phyloP scores from a whole-genome alignment of 2,329 filamentous ascomycete species.

The Aspergillus cejpii region DNA sequence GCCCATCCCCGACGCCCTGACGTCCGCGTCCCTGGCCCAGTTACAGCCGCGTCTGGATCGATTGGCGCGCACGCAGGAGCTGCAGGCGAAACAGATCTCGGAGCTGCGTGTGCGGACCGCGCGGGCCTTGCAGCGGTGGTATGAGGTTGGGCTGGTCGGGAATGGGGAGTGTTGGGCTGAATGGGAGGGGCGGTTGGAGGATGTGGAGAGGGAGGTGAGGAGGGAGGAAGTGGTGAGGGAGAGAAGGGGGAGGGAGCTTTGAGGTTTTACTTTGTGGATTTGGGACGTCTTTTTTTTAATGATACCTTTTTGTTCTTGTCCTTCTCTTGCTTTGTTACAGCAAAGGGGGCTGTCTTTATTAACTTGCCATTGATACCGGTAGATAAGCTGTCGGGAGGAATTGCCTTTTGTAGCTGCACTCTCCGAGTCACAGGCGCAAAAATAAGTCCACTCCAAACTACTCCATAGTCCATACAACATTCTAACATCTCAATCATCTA shows the following conservation, averaged over 20 bases:
- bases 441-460: no score
- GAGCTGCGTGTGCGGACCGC: constrained; percentile 41
- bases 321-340: no score
- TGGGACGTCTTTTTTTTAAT: neutral
- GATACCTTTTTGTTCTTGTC: neutral
- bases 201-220: constrained; percentile 59
- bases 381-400: no score
- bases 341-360: no score
- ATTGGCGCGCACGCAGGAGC: constrained; percentile 32
- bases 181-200: constrained; percentile 61
- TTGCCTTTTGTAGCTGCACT: no score
- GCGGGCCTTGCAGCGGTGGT: constrained; percentile 60
- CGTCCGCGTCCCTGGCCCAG: constrained; percentile 39
- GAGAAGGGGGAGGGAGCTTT: constrained; percentile 46
- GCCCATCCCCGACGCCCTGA: constrained; percentile 39
- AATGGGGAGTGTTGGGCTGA: constrained; percentile 64
- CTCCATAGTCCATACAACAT: no score
- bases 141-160: constrained; percentile 63
- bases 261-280: constrained; percentile 15
- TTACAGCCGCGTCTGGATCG: constrained; percentile 40
- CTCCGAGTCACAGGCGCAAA: no score
- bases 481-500: no score
- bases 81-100: constrained; percentile 36
- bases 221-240: constrained; percentile 55
- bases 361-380: no score